Conservation (phyloP, 2,329 filamentous ascomycete genomes). For the Periconia sp. region DNA sequence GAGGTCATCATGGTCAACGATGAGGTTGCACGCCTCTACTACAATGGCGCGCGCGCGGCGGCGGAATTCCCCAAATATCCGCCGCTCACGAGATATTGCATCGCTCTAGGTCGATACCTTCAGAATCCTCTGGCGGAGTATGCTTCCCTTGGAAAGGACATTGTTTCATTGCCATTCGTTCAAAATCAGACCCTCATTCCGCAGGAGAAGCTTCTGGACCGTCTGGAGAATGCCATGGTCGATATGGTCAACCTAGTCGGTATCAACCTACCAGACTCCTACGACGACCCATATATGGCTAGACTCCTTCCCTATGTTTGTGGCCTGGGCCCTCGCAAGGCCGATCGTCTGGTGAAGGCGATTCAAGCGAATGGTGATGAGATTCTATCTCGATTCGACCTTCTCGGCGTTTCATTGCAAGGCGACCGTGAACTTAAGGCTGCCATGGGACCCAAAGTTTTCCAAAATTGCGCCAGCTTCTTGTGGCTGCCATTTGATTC, state of each 20-base stretch:
- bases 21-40: slow-evolving; percentile 95
- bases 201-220: slow-evolving; percentile 82
- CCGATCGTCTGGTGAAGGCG: slow-evolving; percentile 81
- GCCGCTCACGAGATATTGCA: slow-evolving; percentile 84
- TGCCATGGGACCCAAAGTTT: slow-evolving; percentile 82
- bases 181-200: slow-evolving; percentile 87
- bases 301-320: slow-evolving; percentile 90
- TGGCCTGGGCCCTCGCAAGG: slow-evolving; percentile 90
- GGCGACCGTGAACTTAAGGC: slow-evolving; percentile 52
- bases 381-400: slow-evolving; percentile 82
- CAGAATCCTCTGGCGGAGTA: slow-evolving; percentile 98
- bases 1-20: slow-evolving; percentile 95
- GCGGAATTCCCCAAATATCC: slow-evolving; percentile 81
- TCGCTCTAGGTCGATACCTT: slow-evolving; percentile 86
- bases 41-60: slow-evolving; percentile 81
- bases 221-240: slow-evolving; percentile 94
- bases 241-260: slow-evolving; percentile 98
- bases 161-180: slow-evolving; percentile 86
- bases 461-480: slow-evolving; percentile 97
- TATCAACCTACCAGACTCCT: slow-evolving; percentile 92
- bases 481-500: slow-evolving; percentile 86
- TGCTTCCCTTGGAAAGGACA: slow-evolving; percentile 86
- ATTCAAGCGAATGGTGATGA: slow-evolving; percentile 90
- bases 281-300: slow-evolving; percentile 79
- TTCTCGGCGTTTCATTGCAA: slow-evolving; percentile 85